A percentile compares a stretch with the other conserved stretches of the same genome.
These are phyloP conservation scores for Naganishia antarctica DNA, from an alignment of 768 basidiomycete genomes.

Conservation along the genomic window DNA sequence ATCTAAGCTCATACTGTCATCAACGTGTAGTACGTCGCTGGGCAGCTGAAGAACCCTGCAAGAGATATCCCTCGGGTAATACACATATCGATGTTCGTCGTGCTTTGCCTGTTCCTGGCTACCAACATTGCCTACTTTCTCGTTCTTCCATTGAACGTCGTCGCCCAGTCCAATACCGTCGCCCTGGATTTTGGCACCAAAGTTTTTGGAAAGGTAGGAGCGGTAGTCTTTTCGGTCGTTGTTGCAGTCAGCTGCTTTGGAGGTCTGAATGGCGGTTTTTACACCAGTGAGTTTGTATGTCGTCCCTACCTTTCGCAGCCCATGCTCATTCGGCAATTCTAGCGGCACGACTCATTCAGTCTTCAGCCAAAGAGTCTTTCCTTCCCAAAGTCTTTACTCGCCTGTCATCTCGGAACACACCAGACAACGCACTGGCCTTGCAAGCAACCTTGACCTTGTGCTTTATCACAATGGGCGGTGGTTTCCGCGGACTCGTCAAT, in stretches of 20 bases:
- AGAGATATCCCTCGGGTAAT: conserved; percentile 84
- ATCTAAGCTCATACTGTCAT: not conserved
- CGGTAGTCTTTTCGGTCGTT: conserved; percentile 76
- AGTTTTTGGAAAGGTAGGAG: conserved; percentile 81
- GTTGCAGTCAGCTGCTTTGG: conserved; percentile 95
- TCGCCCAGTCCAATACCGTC: conserved; percentile 49
- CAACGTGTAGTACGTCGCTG: conserved; percentile 64
- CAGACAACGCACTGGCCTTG: conserved; percentile 77
- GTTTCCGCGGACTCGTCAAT: conserved; percentile 78
- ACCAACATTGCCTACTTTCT: conserved; percentile 89
- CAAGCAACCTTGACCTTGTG: conserved; percentile 66
- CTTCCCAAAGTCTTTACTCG: conserved; percentile 78
- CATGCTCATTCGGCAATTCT: conserved; percentile 64
- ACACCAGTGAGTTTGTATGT: conserved; percentile 28
- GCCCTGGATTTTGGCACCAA: conserved; percentile 79
- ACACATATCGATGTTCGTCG: conserved; percentile 81
- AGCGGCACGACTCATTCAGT: conserved; percentile 76
- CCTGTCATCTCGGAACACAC: conserved; percentile 70
- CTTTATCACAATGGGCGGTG: conserved; percentile 81
- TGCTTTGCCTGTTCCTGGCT: conserved; percentile 67
- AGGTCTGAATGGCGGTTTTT: conserved; percentile 70
- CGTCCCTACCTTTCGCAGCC: not conserved
- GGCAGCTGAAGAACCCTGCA: conserved; percentile 74
- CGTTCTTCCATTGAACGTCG: conserved; percentile 59
- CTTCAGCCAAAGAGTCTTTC: conserved; percentile 80